Percentiles rank a stretch among this genome's conserved stretches.
Evolutionary conservation across 1,139 yeast species (phyloP).

Genomic region (Lizanozyma gosingica): DNA sequence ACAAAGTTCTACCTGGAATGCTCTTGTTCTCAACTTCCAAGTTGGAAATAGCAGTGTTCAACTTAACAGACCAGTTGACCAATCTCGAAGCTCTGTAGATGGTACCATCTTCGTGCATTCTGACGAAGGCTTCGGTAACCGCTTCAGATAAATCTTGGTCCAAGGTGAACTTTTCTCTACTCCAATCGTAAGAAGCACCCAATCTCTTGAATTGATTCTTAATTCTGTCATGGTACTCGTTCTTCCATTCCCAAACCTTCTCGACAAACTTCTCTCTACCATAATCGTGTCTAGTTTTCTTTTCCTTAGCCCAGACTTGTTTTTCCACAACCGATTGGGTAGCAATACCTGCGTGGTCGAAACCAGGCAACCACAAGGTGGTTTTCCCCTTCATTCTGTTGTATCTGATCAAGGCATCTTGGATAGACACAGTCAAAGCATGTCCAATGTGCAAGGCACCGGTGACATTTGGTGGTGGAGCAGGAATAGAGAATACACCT

Average conservation of each 20-base stretch:
- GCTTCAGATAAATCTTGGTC: constrained; percentile 72
- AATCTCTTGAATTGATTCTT: constrained; percentile 74
- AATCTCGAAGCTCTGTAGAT: constrained; percentile 91
- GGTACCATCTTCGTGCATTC: constrained; percentile 88
- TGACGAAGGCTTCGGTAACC: constrained; percentile 86
- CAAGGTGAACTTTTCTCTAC: constrained; percentile 86
- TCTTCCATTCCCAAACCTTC: constrained; percentile 98
- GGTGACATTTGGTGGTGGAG: constrained; percentile 98
- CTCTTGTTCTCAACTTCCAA: constrained; percentile 93
- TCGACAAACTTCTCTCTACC: constrained; percentile 86
- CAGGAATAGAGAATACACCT: constrained; percentile 85
- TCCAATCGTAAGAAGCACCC: constrained; percentile 98
- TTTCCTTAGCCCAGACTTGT: constrained; percentile 82
- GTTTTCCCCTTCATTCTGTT: constrained; percentile 98
- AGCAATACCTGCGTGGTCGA: constrained; percentile 98
- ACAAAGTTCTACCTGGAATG: constrained; percentile 68
- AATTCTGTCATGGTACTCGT: constrained; percentile 80
- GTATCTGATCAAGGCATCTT: constrained; percentile 86
- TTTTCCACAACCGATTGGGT: constrained; percentile 98
- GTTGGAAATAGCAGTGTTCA: constrained; percentile 92
- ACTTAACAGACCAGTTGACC: constrained; percentile 93
- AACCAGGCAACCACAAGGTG: constrained; percentile 88
- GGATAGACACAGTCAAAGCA: constrained; percentile 91
- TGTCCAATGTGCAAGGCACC: constrained; percentile 99
- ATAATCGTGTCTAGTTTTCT: constrained; percentile 87